Evolutionary conservation across 176 grass and related monocot species (phyloP).

Genomic region (Pontederia paniculata): DNA sequence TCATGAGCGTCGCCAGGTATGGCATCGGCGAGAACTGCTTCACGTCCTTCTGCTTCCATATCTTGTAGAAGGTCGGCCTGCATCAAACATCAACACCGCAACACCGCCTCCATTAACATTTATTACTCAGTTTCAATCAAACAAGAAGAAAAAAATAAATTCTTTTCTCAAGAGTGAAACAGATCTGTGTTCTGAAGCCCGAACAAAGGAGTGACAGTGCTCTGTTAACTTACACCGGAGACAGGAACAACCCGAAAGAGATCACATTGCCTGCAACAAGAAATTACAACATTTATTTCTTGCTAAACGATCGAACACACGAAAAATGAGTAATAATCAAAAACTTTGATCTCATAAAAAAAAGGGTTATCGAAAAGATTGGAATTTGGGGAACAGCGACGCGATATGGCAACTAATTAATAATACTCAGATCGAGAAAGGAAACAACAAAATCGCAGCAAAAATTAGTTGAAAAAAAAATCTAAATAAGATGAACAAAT

Average conservation of each 20-base stretch:
- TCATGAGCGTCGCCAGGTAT: constrained; percentile 77
- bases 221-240: constrained; percentile 39
- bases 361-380: no score
- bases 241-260: constrained; percentile 70
- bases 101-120: no score
- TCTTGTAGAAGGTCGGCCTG: constrained; percentile 53
- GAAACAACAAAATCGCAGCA: background rate
- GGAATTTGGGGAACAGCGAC: no score
- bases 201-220: background rate
- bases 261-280: constrained; percentile 49
- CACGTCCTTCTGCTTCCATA: constrained; percentile 42
- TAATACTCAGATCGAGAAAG: no score
- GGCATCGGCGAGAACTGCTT: constrained; percentile 63
- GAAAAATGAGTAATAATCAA: background rate
- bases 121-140: background rate
- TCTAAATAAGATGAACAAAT: no score
- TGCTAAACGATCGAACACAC: background rate
- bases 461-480: background rate
- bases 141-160: background rate
- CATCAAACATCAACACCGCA: no score
- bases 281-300: background rate
- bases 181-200: background rate
- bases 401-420: no score
- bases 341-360: background rate
- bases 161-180: background rate